A percentile compares a stretch with the other conserved stretches of the same genome.
Conservation (phyloP, 2,329 filamentous ascomycete species). For the Botrytis medusae region DNA sequence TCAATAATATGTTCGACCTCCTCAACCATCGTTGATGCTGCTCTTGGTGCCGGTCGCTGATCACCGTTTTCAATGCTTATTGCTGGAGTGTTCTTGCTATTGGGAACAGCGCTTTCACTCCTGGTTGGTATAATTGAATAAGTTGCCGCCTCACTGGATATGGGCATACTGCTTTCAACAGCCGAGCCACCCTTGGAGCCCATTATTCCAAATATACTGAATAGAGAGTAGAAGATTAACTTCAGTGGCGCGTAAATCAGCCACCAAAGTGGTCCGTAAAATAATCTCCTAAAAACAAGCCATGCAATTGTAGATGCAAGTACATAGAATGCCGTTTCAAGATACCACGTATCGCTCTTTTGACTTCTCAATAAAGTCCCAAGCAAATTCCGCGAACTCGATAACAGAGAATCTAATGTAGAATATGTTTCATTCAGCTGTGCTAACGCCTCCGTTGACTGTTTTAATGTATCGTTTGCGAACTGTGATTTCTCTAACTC, state of each 20-base stretch:
- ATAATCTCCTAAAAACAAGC: constrained; percentile 78
- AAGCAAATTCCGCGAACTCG: constrained; percentile 71
- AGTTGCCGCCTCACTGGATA: constrained; percentile 23
- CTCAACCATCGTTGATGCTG: constrained; percentile 47
- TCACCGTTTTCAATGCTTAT: not conserved
- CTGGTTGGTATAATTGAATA: constrained; percentile 27
- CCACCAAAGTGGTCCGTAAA: constrained; percentile 93
- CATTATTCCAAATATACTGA: constrained; percentile 52
- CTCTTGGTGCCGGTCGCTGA: not conserved
- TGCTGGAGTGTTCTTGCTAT: not conserved
- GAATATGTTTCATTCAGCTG: constrained; percentile 80
- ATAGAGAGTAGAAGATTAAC: constrained; percentile 58
- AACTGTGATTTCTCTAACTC: constrained; percentile 87
- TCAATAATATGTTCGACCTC: constrained; percentile 57
- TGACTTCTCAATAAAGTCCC: constrained; percentile 79
- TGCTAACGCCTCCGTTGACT: constrained; percentile 79
- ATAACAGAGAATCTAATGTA: constrained; percentile 73
- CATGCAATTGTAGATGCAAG: constrained; percentile 75
- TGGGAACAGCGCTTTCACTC: constrained; percentile 21
- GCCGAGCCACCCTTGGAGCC: constrained; percentile 27
- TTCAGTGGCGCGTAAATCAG: constrained; percentile 80
- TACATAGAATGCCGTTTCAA: constrained; percentile 85
- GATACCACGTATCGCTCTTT: constrained; percentile 98
- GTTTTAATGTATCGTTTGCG: constrained; percentile 81
- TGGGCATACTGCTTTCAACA: constrained; percentile 22